Conservation (phyloP, 2,329 filamentous ascomycete genomes). For the Scytalidium lignicola region DNA sequence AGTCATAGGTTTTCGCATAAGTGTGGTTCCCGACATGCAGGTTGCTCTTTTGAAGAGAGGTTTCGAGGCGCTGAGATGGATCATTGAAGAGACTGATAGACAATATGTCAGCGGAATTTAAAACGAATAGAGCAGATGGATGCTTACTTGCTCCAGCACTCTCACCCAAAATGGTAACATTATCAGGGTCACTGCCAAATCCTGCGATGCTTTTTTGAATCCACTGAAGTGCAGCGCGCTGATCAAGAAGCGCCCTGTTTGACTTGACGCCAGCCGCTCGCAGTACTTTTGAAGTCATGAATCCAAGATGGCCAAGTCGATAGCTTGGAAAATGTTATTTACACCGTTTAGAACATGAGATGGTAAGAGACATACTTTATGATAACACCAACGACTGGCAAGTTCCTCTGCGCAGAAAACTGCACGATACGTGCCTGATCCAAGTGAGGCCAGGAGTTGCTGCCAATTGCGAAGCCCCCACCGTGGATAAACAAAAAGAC, state of each 20-base stretch:
- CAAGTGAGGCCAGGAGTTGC: slow-evolving; percentile 47
- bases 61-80: slow-evolving; percentile 30
- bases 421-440: slow-evolving; percentile 39
- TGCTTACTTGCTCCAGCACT: slow-evolving; percentile 41
- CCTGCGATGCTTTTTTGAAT: slow-evolving; percentile 48
- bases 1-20: slow-evolving; percentile 36
- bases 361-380: slow-evolving; percentile 32
- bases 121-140: too few species aligned
- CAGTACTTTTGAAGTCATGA: slow-evolving; percentile 40
- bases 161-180: slow-evolving; percentile 53
- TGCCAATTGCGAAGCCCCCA: slow-evolving; percentile 43
- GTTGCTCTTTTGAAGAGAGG: slow-evolving; percentile 36
- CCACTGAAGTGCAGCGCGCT: slow-evolving; percentile 52
- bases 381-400: slow-evolving; percentile 39
- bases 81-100: slow-evolving; percentile 21
- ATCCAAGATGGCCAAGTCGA: slow-evolving; percentile 36
- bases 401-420: slow-evolving; percentile 35
- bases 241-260: slow-evolving; percentile 52
- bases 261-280: slow-evolving; percentile 42
- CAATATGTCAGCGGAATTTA: too few species aligned
- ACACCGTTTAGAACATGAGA: too few species aligned
- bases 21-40: slow-evolving; percentile 37
- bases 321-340: slow-evolving; percentile 30
- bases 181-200: slow-evolving; percentile 51
- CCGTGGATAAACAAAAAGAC: slow-evolving; percentile 50